A percentile compares a stretch with the other conserved stretches of the same genome.
phyloP scores from a whole-genome alignment of 305 asterid genomes.

The Fraxinus nigra region DNA sequence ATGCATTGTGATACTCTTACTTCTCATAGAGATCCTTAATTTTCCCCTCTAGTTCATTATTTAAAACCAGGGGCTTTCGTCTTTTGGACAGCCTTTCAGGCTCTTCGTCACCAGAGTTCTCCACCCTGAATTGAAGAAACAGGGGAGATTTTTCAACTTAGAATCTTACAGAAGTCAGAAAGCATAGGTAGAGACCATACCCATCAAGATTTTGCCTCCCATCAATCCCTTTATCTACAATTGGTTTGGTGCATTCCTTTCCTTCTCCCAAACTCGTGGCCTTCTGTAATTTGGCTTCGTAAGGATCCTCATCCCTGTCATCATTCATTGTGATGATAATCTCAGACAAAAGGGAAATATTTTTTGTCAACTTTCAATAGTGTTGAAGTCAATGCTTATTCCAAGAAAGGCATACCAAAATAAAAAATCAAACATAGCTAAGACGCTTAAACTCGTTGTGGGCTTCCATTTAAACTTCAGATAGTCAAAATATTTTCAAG shows the following conservation, averaged over 20 bases:
- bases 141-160: conserved; percentile 17
- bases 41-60: conserved; percentile 47
- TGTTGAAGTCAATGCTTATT: conserved; percentile 11
- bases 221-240: conserved; percentile 24
- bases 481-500: neutral
- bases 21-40: conserved; percentile 64
- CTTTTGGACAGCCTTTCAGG: conserved; percentile 34
- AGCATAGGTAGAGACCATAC: conserved; percentile 31
- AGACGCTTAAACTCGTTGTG: neutral
- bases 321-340: conserved; percentile 12
- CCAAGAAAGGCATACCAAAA: conserved; percentile 7
- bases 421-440: conserved; percentile 6
- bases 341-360: conserved; percentile 19
- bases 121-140: conserved; percentile 46
- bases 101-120: conserved; percentile 34
- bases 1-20: conserved; percentile 43
- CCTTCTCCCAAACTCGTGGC: conserved; percentile 35
- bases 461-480: neutral
- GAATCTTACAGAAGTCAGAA: conserved; percentile 22
- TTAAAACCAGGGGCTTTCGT: conserved; percentile 38
- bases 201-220: conserved; percentile 36
- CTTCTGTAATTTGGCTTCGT: conserved; percentile 28
- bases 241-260: conserved; percentile 33
- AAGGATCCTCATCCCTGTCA: conserved; percentile 38
- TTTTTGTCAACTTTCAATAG: conserved; percentile 15